Conservation (phyloP, 169 alveolate species). For the Babesia bovis region DNA sequence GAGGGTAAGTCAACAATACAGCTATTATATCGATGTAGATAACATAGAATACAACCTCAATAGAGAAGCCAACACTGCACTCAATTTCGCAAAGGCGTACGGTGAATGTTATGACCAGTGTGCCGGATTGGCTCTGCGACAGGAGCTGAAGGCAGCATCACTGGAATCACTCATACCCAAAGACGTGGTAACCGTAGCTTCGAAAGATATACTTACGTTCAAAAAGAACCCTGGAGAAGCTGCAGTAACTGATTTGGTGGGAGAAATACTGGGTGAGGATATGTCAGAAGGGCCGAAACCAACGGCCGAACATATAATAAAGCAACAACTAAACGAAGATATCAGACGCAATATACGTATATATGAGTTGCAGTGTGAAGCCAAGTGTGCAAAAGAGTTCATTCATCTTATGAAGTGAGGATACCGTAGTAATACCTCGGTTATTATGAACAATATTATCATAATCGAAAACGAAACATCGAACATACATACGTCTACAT, state of each 20-base stretch:
- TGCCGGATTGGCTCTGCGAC: slow-evolving; percentile 56
- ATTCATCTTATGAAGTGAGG: slow-evolving; percentile 18
- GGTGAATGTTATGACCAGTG: slow-evolving; percentile 66
- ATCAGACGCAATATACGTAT: slow-evolving; percentile 35
- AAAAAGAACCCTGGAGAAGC: slow-evolving; percentile 51
- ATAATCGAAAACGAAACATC: no score
- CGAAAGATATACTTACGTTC: slow-evolving; percentile 56
- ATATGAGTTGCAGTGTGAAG: slow-evolving; percentile 57
- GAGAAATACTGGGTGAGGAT: slow-evolving; percentile 56
- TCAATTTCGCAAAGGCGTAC: slow-evolving; percentile 47
- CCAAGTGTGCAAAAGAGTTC: slow-evolving; percentile 57
- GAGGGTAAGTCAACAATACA: slow-evolving; percentile 25
- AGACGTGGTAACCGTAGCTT: slow-evolving; percentile 33
- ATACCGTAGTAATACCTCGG: no score
- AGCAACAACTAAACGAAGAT: slow-evolving; percentile 45
- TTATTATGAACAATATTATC: no score
- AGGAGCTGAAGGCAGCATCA: slow-evolving; percentile 38
- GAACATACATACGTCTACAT: no score
- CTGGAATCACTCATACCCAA: slow-evolving; percentile 51
- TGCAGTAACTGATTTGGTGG: slow-evolving; percentile 55
- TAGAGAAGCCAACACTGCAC: slow-evolving; percentile 40
- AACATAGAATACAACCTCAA: slow-evolving; percentile 4
- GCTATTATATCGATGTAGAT: not conserved
- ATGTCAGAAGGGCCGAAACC: slow-evolving; percentile 62
- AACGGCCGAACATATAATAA: slow-evolving; percentile 39